Base-by-base conservation (phyloP, 257 asterid species). In the Solanum chmielewskii region DNA sequence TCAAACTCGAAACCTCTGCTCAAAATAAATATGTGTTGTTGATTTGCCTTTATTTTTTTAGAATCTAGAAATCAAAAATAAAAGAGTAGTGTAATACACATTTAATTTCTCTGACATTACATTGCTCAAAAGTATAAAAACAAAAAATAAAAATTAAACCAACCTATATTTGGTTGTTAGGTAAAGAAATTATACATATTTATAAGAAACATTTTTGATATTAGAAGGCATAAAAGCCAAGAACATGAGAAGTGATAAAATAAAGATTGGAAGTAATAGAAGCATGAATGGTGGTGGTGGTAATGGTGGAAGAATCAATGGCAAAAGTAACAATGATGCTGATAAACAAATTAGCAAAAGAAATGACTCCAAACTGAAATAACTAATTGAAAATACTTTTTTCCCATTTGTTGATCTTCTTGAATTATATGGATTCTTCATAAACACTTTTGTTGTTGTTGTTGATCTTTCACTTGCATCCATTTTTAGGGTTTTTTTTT, bases 281-380 rank as follows among this genome's bases (percentile, higher is more conserved):
- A 95, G 92, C 94, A 95, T 56, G 18, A 91, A 86, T 1, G 98
- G 97, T 27, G 98, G 98, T 11, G 98, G 98, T 3, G 98, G 98
- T 76, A 93, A 73, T 11, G 98, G 97, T 42, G 98, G 98, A 18
- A 94, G 93, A 20, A 95, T 64, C 6, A 95, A 89, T 0, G 98
- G 98, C 90, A 95, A 78, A 1, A 95, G 86, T 90, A 95, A 89
- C 88, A 95, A 88, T 66, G 96, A 91, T 39, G 87, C 95, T 9
- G 97, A 91, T 20, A 95, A 90, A 84, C 97, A 91, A 13, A 89
- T 59, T 3, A 95, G 95, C 84, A 94, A 69, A n/a, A 92, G 45
- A 83, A 93, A 37, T 16, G 94, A 92, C 81, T 93, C 95, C 49
- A 87, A 82, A 35, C 96, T 89, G 91, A 94, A 91, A 88, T 93